Evolutionary conservation across 2,329 filamentous ascomycete species (phyloP).

Genomic region (Aspergillus brunneoviolaceus): DNA sequence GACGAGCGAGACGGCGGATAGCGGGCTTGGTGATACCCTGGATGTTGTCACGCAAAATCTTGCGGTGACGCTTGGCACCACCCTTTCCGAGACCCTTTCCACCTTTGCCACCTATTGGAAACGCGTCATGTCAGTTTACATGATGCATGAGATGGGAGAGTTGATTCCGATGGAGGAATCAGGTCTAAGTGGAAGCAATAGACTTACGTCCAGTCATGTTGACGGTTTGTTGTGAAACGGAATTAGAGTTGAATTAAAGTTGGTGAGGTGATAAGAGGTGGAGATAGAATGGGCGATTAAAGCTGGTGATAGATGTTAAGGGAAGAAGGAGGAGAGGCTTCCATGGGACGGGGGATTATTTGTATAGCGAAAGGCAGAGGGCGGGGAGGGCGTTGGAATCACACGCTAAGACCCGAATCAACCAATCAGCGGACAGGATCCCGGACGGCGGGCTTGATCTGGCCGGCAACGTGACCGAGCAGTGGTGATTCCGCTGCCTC

Average conservation of each 20-base stretch:
- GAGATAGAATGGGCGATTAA: constrained; percentile 23
- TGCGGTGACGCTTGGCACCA: constrained; percentile 97
- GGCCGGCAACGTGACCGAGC: constrained; percentile 27
- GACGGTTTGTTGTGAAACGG: constrained; percentile 36
- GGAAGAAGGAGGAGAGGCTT: constrained; percentile 23
- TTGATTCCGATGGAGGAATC: neutral
- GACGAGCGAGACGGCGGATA: constrained; percentile 95
- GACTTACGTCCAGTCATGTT: constrained; percentile 62
- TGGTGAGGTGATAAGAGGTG: constrained; percentile 25
- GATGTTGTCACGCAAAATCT: constrained; percentile 99
- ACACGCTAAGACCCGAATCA: constrained; percentile 34
- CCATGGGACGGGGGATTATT: constrained; percentile 38
- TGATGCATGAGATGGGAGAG: constrained; percentile 7
- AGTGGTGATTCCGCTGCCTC: constrained; percentile 25
- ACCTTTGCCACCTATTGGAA: constrained; percentile 76
- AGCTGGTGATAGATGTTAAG: constrained; percentile 25
- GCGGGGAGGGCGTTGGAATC: constrained; percentile 36
- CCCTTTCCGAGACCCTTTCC: constrained; percentile 98
- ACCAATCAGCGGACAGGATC: constrained; percentile 40
- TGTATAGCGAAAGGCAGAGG: constrained; percentile 34
- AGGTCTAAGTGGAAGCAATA: neutral
- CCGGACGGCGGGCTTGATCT: constrained; percentile 28
- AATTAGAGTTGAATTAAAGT: constrained; percentile 31
- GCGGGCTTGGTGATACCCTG: constrained; percentile 99
- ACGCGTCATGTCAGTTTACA: constrained; percentile 46